These are phyloP conservation scores for Elsinoe australis DNA, from an alignment of 2,329 filamentous ascomycete genomes.

Conservation along the genomic window DNA sequence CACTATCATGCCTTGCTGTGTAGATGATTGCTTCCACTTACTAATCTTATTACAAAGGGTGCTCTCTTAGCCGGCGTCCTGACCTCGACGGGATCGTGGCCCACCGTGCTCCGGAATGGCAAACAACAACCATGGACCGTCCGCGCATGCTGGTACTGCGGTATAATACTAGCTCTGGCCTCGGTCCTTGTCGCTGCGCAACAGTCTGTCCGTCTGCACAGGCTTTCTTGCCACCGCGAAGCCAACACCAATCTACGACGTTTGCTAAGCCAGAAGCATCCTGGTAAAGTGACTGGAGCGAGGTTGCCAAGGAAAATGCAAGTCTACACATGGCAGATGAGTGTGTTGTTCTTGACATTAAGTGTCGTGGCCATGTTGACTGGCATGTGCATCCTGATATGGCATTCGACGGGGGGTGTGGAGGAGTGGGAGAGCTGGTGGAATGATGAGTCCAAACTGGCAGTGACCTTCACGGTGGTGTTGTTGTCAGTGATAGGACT, in stretches of 20 bases:
- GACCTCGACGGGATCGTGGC: constrained; percentile 40
- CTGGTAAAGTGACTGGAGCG: constrained; percentile 23
- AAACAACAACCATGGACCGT: constrained; percentile 36
- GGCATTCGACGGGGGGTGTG: constrained; percentile 29
- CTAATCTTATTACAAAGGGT: constrained; percentile 23
- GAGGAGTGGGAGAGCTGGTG: constrained; percentile 26
- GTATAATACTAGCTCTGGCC: constrained; percentile 44
- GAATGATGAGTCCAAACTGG: constrained; percentile 21
- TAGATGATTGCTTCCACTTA: background rate
- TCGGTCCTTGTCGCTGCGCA: constrained; percentile 41
- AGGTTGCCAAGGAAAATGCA: constrained; percentile 27
- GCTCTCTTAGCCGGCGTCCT: constrained; percentile 36
- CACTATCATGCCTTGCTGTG: no score
- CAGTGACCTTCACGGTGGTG: background rate
- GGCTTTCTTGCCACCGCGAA: constrained; percentile 36
- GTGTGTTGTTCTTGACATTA: constrained; percentile 32
- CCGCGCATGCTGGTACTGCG: constrained; percentile 37
- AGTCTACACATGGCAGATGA: constrained; percentile 34
- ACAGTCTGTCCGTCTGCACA: constrained; percentile 38
- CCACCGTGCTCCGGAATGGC: constrained; percentile 34
- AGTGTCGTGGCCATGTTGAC: constrained; percentile 33
- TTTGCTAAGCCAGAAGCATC: constrained; percentile 25
- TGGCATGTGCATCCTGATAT: constrained; percentile 35
- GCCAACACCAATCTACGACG: constrained; percentile 32
- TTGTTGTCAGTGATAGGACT: background rate